Base-by-base conservation (phyloP, 805 yeast species). In the Debaryomyces hansenii region DNA sequence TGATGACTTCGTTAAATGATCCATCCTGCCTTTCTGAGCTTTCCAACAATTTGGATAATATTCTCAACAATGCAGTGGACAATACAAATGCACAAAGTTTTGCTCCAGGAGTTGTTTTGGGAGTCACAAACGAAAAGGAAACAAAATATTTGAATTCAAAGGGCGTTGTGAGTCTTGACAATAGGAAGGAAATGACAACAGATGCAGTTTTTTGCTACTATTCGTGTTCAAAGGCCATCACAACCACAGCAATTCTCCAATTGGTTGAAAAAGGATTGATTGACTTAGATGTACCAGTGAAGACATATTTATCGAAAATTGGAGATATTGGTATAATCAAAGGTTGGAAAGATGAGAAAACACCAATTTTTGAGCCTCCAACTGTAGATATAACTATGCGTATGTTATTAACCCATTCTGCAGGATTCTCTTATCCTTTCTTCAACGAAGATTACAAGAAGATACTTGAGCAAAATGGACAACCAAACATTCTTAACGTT, bases 381-480 rank as follows among this genome's bases (percentile, higher is more conserved):
- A 66, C 56, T 44, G 57, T 51, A 18, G 53, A 58, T 32, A 62
- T 69, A 45, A 70, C 76, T 6, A 45, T 68, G 28, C 56, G 67
- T 49, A 63, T 59, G 51, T 57, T 71, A 37, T 42, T 70, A 35
- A 52, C 68, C 1, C 75, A 71, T 46, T 70, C 75, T 5, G 59
- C 74, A 8, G 75, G 75, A 2, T 59, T 70, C n/a, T 62, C 63
- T 15, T 70, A 71, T 48, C 44, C 58, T 4, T 65, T 68, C 52
- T 64, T 64, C 54, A 49, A 50, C 50, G 56, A 50, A 2, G 46
- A 50, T 2, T 45, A 57, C 21, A 38, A 37, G 9, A 54, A 55
- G 42, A 32, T 45, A 4, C 18, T 18, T 6, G 34, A 21, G 7
- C 14, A 8, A 24, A 38, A 15, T 7, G 49, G 52, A 6, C 24